A percentile compares a stretch with the other conserved stretches of the same genome.
Evolutionary conservation across 352 stramenopile genomes (phyloP).

Genomic region (Bremia lactucae): DNA sequence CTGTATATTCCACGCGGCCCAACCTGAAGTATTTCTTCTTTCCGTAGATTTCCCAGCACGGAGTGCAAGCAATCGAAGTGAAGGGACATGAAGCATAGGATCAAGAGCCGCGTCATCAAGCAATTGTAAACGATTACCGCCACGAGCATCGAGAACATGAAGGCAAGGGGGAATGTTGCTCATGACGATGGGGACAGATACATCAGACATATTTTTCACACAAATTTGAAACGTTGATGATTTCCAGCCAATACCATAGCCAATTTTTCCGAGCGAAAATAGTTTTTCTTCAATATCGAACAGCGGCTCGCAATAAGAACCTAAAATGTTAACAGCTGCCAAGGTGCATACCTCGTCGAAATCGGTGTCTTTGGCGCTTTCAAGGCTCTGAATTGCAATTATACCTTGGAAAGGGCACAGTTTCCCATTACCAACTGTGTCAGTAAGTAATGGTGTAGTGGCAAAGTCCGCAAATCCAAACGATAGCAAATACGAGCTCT

Average conservation of each 20-base stretch:
- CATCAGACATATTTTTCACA: slow-evolving; percentile 61
- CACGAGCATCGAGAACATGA: slow-evolving; percentile 28
- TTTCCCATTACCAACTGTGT: slow-evolving; percentile 54
- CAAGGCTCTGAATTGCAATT: slow-evolving; percentile 68
- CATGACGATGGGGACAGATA: slow-evolving; percentile 48
- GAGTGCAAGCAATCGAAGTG: slow-evolving; percentile 33
- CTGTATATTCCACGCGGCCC: slow-evolving; percentile 40
- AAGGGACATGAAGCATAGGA: slow-evolving; percentile 17
- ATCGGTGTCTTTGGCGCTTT: slow-evolving; percentile 4
- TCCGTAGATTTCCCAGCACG: slow-evolving; percentile 19
- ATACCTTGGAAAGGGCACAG: slow-evolving; percentile 47
- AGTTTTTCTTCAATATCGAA: slow-evolving; percentile 42
- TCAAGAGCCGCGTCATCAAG: slow-evolving; percentile 6
- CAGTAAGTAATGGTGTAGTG: slow-evolving; percentile 32
- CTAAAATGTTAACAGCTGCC: slow-evolving; percentile 46
- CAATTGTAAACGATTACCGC: slow-evolving; percentile 22
- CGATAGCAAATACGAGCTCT: slow-evolving; percentile 35
- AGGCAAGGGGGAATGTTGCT: slow-evolving; percentile 48
- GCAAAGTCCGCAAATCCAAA: slow-evolving; percentile 69
- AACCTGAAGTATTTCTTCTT: slow-evolving; percentile 3
- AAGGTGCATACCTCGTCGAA: slow-evolving; percentile 46
- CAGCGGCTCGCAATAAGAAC: slow-evolving; percentile 50
- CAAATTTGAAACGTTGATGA: slow-evolving; percentile 52
- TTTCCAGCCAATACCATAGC: slow-evolving; percentile 69
- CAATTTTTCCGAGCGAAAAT: slow-evolving; percentile 71